phyloP scores from a whole-genome alignment of 2,329 filamentous ascomycete species.

The Paraphoma sp. region DNA sequence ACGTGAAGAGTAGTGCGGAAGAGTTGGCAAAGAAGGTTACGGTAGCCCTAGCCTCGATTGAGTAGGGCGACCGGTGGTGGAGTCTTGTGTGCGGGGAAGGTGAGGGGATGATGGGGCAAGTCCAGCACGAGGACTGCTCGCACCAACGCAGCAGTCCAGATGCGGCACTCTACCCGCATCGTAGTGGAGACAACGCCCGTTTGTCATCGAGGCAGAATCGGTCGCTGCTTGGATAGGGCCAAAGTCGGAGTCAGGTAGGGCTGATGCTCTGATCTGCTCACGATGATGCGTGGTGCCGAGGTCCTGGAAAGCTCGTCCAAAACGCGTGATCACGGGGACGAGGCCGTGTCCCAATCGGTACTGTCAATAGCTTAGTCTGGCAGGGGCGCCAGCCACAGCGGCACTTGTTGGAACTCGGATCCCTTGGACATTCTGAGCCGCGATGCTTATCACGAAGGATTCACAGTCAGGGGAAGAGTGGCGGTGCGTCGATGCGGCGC shows the following conservation, averaged over 20 bases:
- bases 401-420: neutral
- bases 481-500: neutral
- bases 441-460: neutral
- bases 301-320: neutral
- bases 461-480: neutral
- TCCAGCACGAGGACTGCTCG: neutral
- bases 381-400: neutral
- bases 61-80: slow-evolving; percentile 4
- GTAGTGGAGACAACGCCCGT: neutral
- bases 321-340: neutral
- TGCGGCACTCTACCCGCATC: neutral
- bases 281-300: neutral
- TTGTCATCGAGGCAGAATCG: neutral
- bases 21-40: slow-evolving; percentile 9
- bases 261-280: no score
- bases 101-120: slow-evolving; percentile 3
- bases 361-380: neutral
- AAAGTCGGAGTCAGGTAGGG: no score
- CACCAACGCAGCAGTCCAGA: neutral
- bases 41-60: slow-evolving; percentile 14
- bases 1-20: slow-evolving; percentile 7
- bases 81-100: slow-evolving; percentile 9
- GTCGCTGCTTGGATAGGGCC: no score
- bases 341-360: neutral
- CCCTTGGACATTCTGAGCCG: neutral